Conservation (phyloP, 139 green algal genomes). For the Chlamydomonas sp. region DNA sequence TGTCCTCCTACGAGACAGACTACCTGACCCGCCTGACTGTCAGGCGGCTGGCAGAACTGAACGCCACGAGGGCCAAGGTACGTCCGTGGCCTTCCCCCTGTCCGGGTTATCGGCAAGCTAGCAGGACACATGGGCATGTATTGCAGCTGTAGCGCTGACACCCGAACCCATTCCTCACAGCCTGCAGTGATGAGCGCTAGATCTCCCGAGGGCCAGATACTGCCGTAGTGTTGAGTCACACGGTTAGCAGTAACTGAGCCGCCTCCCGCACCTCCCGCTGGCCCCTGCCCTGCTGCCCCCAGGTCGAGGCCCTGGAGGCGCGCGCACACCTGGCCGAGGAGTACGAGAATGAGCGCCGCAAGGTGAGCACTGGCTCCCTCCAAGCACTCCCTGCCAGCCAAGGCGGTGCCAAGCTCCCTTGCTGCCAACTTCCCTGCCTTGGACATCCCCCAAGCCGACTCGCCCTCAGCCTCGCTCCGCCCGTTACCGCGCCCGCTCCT, state of each 20-base stretch:
- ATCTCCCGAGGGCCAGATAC: too few species aligned
- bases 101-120: too few species aligned
- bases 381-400: too few species aligned
- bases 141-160: too few species aligned
- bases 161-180: too few species aligned
- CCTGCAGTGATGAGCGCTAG: too few species aligned
- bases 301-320: constrained; percentile 48
- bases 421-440: too few species aligned
- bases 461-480: too few species aligned
- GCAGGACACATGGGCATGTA: too few species aligned
- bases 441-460: too few species aligned
- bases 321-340: constrained; percentile 24
- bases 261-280: not conserved
- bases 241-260: not conserved
- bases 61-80: constrained; percentile 43
- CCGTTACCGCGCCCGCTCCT: not conserved
- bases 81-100: not conserved
- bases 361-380: not conserved
- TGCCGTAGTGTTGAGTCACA: too few species aligned
- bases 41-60: constrained; percentile 48
- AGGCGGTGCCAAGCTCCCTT: too few species aligned
- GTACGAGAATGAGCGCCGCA: constrained; percentile 31
- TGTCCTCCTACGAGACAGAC: constrained; percentile 14
- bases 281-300: not conserved
- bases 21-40: constrained; percentile 51